Percentiles rank a stretch among this genome's conserved stretches.
These are phyloP conservation scores for Oryza nivara DNA, from an alignment of 176 grass and related monocot genomes.

Conservation along the genomic window DNA sequence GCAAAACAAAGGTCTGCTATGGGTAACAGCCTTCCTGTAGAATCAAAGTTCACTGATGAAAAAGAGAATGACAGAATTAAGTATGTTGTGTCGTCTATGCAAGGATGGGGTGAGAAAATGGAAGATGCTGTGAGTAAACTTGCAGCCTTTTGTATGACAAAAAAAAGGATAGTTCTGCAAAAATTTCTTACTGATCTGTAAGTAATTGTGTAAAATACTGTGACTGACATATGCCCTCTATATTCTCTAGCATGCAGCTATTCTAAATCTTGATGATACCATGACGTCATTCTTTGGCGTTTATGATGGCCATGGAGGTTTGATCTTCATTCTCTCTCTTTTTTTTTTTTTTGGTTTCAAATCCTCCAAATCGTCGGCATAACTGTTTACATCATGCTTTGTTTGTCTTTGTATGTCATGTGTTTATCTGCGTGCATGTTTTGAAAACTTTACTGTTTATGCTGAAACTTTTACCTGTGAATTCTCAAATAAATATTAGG, in stretches of 20 bases:
- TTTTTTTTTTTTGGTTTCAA: slow-evolving; percentile 22
- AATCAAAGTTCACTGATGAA: neutral
- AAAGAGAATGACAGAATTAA: slow-evolving; percentile 22
- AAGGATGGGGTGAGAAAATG: neutral
- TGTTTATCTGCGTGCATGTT: slow-evolving; percentile 5
- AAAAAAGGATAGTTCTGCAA: neutral
- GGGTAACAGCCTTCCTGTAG: slow-evolving; percentile 9
- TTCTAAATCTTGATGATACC: slow-evolving; percentile 25
- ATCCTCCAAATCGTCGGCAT: neutral
- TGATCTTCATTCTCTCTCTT: slow-evolving; percentile 13
- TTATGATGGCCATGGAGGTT: slow-evolving; percentile 56
- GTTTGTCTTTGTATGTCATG: neutral
- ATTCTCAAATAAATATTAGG: neutral
- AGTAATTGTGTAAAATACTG: slow-evolving; percentile 16
- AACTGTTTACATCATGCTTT: slow-evolving; percentile 17
- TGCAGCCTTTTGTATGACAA: neutral
- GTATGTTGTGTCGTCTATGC: slow-evolving; percentile 10
- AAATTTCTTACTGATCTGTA: neutral
- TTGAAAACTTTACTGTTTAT: neutral
- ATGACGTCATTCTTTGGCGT: slow-evolving; percentile 52
- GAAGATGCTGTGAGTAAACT: slow-evolving; percentile 37
- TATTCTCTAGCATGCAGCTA: slow-evolving; percentile 40
- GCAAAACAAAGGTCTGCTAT: slow-evolving; percentile 26
- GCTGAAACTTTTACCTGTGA: neutral
- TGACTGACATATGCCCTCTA: slow-evolving; percentile 4